phyloP scores from a whole-genome alignment of 148 eudicot genomes.

The Silene latifolia region DNA sequence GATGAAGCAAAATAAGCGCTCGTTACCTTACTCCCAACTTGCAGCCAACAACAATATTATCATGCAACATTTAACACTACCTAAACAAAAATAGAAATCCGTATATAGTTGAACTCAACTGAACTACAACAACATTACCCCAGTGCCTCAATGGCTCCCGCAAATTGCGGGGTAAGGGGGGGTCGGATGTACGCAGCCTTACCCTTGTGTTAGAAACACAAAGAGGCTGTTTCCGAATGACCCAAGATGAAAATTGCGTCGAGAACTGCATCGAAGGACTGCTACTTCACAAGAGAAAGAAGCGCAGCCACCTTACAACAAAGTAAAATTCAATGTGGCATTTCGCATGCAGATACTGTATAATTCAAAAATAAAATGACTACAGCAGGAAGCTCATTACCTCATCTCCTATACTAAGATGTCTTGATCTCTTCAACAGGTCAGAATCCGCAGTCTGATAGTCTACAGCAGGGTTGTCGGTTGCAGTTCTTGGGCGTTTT shows the following conservation, averaged over 20 bases:
- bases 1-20: not conserved
- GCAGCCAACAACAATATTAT: too few relatives aligned
- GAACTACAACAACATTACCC: not conserved
- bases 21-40: too few relatives aligned
- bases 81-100: not conserved
- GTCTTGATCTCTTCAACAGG: constrained; percentile 70
- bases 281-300: too few relatives aligned
- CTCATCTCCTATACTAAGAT: constrained; percentile 66
- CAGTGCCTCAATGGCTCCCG: too few relatives aligned
- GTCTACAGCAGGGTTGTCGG: constrained; percentile 63
- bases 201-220: too few relatives aligned
- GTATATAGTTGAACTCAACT: constrained; percentile 30
- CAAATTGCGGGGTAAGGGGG: too few relatives aligned
- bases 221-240: too few relatives aligned
- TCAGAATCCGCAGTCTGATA: constrained; percentile 77
- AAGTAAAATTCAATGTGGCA: not conserved
- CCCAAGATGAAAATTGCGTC: too few relatives aligned
- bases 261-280: too few relatives aligned
- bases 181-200: too few relatives aligned
- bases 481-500: constrained; percentile 85
- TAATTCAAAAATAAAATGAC: not conserved
- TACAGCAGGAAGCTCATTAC: constrained; percentile 27
- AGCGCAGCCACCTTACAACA: too few relatives aligned
- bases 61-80: constrained; percentile 1
- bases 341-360: not conserved